A percentile compares a stretch with the other conserved stretches of the same genome.
phyloP scores from a whole-genome alignment of 2,329 filamentous ascomycete species.

The Fusarium liriodendri region DNA sequence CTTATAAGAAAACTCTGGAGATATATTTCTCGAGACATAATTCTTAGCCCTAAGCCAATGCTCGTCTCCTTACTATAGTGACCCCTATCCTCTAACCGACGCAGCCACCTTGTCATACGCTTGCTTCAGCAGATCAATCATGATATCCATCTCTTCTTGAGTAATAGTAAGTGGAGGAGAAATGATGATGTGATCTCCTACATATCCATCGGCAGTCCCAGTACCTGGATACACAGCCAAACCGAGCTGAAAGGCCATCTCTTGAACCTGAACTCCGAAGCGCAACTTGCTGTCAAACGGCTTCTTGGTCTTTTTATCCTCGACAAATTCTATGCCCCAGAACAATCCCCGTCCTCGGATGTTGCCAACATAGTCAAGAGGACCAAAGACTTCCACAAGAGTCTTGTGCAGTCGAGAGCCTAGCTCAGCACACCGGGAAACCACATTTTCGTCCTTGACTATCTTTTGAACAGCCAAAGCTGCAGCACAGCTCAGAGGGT shows the following conservation, averaged over 20 bases:
- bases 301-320: conserved; percentile 49
- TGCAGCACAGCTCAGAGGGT: conserved; percentile 68
- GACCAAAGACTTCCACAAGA: conserved; percentile 56
- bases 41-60: not conserved
- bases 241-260: conserved; percentile 44
- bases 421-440: conserved; percentile 67
- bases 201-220: conserved; percentile 69
- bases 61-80: no score
- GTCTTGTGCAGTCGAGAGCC: conserved; percentile 60
- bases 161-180: conserved; percentile 76
- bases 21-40: not conserved
- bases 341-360: conserved; percentile 69
- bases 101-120: conserved; percentile 26
- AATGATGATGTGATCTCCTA: conserved; percentile 76
- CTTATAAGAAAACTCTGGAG: not conserved
- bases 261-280: conserved; percentile 44
- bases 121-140: conserved; percentile 15
- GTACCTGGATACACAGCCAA: conserved; percentile 71
- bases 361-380: conserved; percentile 65
- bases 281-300: conserved; percentile 48
- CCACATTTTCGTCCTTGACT: conserved; percentile 65
- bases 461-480: conserved; percentile 72
- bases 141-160: conserved; percentile 33
- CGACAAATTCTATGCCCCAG: conserved; percentile 60
- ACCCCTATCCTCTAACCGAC: not conserved